Conservation (phyloP, 805 yeast species). For the Debaryomyces prosopidis region DNA sequence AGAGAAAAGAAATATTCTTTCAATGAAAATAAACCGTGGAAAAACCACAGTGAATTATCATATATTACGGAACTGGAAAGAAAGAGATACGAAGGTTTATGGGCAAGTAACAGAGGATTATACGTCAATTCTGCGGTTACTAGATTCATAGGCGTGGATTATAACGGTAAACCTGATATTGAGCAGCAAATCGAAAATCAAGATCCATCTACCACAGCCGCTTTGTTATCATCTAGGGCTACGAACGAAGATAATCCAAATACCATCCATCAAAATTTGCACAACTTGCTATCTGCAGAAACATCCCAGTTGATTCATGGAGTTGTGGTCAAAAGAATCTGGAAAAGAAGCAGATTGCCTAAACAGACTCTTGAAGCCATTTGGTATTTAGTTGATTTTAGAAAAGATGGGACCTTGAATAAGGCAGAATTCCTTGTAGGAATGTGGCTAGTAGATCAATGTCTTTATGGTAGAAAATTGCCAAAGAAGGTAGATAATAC, state of each 20-base stretch:
- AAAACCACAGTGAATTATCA: constrained; percentile 65
- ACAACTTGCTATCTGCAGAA: constrained; percentile 27
- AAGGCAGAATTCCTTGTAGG: constrained; percentile 90
- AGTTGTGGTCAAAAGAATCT: constrained; percentile 70
- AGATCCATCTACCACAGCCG: constrained; percentile 29
- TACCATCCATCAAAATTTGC: constrained; percentile 27
- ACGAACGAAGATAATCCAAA: constrained; percentile 18
- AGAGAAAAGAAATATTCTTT: constrained; percentile 49
- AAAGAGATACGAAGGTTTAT: constrained; percentile 88
- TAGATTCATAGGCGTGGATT: constrained; percentile 30
- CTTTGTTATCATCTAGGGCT: constrained; percentile 32
- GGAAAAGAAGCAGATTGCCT: constrained; percentile 78
- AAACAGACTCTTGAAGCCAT: constrained; percentile 55
- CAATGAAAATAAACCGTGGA: constrained; percentile 94
- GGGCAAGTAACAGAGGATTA: constrained; percentile 84
- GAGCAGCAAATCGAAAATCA: constrained; percentile 12
- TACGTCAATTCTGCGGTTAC: constrained; percentile 46
- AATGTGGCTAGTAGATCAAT: constrained; percentile 96
- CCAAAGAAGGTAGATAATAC: constrained; percentile 67
- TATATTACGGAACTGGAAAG: constrained; percentile 62
- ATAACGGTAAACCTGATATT: constrained; percentile 15
- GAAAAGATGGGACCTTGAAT: constrained; percentile 72
- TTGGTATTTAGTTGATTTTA: constrained; percentile 70
- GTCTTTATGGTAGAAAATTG: constrained; percentile 87
- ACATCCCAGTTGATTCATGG: constrained; percentile 48